Conservation (phyloP, 495 filamentous ascomycete species). For the Neurospora sp. region DNA sequence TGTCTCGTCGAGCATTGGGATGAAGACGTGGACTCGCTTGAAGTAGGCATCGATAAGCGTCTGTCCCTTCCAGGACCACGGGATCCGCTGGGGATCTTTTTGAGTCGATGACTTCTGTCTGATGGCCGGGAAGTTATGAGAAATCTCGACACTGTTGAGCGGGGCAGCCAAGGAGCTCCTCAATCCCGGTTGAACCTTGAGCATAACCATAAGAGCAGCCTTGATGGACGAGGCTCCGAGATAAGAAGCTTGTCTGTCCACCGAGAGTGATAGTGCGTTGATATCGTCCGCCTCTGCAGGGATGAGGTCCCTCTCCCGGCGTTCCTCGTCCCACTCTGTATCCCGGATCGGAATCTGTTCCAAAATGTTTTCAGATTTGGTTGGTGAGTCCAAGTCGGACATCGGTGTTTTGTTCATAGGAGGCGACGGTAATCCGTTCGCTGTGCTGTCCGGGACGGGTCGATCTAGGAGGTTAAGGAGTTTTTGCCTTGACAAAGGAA, state of each 20-base stretch:
- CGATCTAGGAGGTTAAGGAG: slow-evolving; percentile 41
- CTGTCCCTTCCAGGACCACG: slow-evolving; percentile 50
- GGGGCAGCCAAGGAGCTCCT: slow-evolving; percentile 46
- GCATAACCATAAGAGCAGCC: slow-evolving; percentile 70
- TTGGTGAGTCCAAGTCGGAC: slow-evolving; percentile 34
- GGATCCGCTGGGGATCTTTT: slow-evolving; percentile 44
- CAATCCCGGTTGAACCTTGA: slow-evolving; percentile 60
- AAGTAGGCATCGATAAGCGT: slow-evolving; percentile 70
- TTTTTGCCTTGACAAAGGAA: slow-evolving; percentile 41
- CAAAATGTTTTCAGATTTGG: slow-evolving; percentile 37
- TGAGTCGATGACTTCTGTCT: slow-evolving; percentile 32
- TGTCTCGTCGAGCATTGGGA: slow-evolving; percentile 68
- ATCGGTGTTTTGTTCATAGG: slow-evolving; percentile 33
- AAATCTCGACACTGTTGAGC: slow-evolving; percentile 36
- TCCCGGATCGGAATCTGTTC: slow-evolving; percentile 46
- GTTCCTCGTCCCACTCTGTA: slow-evolving; percentile 49
- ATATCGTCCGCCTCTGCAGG: slow-evolving; percentile 71
- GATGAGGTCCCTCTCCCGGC: slow-evolving; percentile 45
- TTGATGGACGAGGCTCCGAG: slow-evolving; percentile 76
- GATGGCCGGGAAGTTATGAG: slow-evolving; percentile 38
- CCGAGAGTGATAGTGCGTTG: slow-evolving; percentile 65
- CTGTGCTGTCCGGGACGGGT: slow-evolving; percentile 27
- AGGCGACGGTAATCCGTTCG: slow-evolving; percentile 33
- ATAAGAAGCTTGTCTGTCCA: slow-evolving; percentile 63
- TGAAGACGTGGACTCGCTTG: slow-evolving; percentile 61